Evolutionary conservation across 208 protist genomes (phyloP), one percentile per base, ranked within the genome.

Genomic region (Trypanosoma platydactyli): DNA sequence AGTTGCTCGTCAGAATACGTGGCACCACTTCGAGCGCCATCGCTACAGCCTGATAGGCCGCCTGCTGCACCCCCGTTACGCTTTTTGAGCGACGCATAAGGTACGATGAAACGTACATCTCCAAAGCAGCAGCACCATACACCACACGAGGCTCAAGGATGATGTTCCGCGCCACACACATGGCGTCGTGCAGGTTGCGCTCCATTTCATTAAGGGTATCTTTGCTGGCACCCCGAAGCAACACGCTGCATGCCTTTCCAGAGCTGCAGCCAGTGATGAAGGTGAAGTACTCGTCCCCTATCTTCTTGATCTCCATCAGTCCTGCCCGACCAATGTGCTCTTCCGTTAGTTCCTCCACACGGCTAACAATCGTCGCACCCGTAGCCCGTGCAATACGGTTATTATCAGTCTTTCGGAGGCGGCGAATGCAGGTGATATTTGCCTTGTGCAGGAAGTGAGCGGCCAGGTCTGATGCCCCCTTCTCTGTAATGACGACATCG

Each of bases 191-290:
- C 18, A 99, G 80, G 85, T 99, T 99, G 67, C 98, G 87, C 86
- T 99, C 97, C 74, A 99, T 96, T 88, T 99, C 99, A 69, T 99
- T 99, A 22, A 99, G 91, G n/a, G 99, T 94, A 80, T 99, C 98
- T 85, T 99, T 99, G 76, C 86, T 98, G 27, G 98, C 97, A 64
- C 99, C 99, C 67, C 99, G 93, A 13, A 99, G 91, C 5, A 99
- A 53, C 71, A 99, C 97, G 57, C 98, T 99, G 86, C 99, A 99
- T 15, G 99, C 99, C 74, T 98, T 99, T 53, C 98, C 96, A 15
- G 95, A 80, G 38, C 96, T 89, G 89, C 99, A 99, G 42, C 99
- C 91, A 40, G 97, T 98, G 62, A 99, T 94, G 82, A 99, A 99
- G 24, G 98, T 95, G 82, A 99, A 99, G 88, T 99, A 99, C 81